Evolutionary conservation across 2,329 filamentous ascomycete genomes (phyloP).

Genomic region (Penicillium olsonii): DNA sequence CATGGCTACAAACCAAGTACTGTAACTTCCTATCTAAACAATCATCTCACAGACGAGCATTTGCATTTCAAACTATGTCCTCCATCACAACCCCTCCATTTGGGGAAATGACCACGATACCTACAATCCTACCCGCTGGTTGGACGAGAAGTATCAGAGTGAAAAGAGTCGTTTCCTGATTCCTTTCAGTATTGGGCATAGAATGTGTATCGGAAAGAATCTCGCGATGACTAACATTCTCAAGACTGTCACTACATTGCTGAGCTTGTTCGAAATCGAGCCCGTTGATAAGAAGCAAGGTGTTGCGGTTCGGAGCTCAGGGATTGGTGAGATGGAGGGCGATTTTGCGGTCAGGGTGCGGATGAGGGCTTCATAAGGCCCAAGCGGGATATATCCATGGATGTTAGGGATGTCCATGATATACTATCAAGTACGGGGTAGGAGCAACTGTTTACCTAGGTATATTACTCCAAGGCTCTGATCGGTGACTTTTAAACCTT

Average conservation of each 20-base stretch:
- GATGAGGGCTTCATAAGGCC: no score
- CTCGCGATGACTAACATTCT: conserved; percentile 17
- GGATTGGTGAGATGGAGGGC: conserved; percentile 13
- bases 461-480: no score
- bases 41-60: not conserved
- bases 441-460: no score
- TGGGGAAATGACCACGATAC: conserved; percentile 3
- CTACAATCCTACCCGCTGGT: conserved; percentile 3
- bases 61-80: conserved; percentile 1
- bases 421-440: no score
- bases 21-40: no score
- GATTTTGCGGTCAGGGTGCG: no score
- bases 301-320: conserved; percentile 7
- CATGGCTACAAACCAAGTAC: no score
- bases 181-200: conserved; percentile 15
- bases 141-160: conserved; percentile 1
- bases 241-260: conserved; percentile 13
- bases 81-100: conserved; percentile 8
- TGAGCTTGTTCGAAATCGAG: conserved; percentile 6
- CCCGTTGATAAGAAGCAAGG: no score
- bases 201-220: conserved; percentile 15
- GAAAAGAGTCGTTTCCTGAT: conserved; percentile 5
- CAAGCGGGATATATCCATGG: no score
- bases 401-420: no score
- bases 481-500: no score